Evolutionary conservation across 2,329 filamentous ascomycete species (phyloP), one percentile per base, ranked within the genome.

Genomic region (Nemania sp.): DNA sequence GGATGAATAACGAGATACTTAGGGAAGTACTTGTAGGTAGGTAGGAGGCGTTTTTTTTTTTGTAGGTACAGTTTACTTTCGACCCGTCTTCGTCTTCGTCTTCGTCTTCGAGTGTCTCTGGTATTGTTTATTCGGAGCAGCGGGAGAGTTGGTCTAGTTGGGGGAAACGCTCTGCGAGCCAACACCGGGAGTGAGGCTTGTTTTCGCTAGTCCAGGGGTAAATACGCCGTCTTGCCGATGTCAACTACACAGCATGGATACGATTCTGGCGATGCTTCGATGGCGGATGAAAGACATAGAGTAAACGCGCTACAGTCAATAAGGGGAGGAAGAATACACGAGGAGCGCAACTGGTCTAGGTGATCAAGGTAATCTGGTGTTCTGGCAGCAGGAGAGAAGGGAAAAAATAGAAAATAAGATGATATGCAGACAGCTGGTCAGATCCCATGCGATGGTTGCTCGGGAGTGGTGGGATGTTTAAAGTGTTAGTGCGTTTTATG

Each of bases 391-490:
- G n/a, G n/a, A n/a, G n/a, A n/a, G n/a, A n/a, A n/a, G n/a, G n/a
- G 25, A 29, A 29, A 29, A 4, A 29, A 29, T 4, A 29, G 3
- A 29, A 29, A 47, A 39, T 40, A 52, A 35, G 52, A 55, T 40
- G 49, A 57, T 59, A 64, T 59, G 53, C 62, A 64, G 60, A 59
- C 61, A 64, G 57, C 54, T 66, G 59, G 62, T 60, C 62, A 57
- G 53, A 59, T 65, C 62, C 55, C 4, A 65, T 65, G 64, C 61
- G 62, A 62, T 60, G 50, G 45, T 3, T 29, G 37, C 60, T 43
- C 49, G 55, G 65, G 49, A 29, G 43, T 59, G 54, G 59, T 60
- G 60, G 57, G 49, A 60, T 63, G 56, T 53, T 59, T 35, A 13
- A 49, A 53, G 35, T 48, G 47, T 20, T 18, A 39, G 32, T 52